A percentile compares a stretch with the other conserved stretches of the same genome.
Evolutionary conservation across 2,329 filamentous ascomycete genomes (phyloP).

Genomic region (Cladosporium velox): DNA sequence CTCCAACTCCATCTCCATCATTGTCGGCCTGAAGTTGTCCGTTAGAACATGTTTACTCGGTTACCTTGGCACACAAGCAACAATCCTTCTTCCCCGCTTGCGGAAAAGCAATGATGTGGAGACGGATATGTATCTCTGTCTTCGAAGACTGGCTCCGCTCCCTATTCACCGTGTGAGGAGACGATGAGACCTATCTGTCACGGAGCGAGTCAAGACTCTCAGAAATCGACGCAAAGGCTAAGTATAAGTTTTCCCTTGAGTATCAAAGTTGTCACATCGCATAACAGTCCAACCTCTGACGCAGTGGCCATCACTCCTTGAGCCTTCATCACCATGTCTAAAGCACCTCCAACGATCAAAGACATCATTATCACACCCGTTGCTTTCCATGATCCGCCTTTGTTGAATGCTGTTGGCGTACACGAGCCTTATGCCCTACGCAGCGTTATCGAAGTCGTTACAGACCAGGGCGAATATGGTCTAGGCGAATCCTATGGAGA

Average conservation of each 20-base stretch:
- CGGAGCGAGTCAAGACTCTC: neutral
- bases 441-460: slow-evolving; percentile 16
- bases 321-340: neutral
- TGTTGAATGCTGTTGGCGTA: slow-evolving; percentile 18
- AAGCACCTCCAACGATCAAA: neutral
- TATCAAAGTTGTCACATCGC: neutral
- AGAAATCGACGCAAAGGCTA: neutral
- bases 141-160: neutral
- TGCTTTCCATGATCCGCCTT: slow-evolving; percentile 15
- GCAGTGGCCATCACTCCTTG: neutral
- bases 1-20: neutral
- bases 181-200: neutral
- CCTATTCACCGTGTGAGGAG: neutral
- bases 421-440: slow-evolving; percentile 16
- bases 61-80: neutral
- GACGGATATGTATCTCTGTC: neutral
- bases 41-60: neutral
- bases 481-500: slow-evolving; percentile 19
- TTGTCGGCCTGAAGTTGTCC: neutral
- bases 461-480: slow-evolving; percentile 7
- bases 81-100: neutral
- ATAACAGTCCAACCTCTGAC: neutral
- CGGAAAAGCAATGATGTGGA: neutral
- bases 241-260: neutral
- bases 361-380: slow-evolving; percentile 16